Base-by-base conservation (phyloP, 2,329 filamentous ascomycete species). In the Rugonectria rugulosa region DNA sequence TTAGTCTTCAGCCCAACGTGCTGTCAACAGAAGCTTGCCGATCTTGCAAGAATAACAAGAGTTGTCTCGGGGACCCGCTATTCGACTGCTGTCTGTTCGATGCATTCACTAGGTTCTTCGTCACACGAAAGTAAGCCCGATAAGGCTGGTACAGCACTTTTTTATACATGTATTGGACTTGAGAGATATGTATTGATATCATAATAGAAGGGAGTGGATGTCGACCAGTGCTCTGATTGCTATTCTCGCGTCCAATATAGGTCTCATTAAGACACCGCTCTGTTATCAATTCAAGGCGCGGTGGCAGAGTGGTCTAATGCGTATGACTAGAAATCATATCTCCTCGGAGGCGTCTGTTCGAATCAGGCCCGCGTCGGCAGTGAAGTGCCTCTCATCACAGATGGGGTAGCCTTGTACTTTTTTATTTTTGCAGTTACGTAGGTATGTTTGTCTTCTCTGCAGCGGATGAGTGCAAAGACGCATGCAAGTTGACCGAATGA, bases 271-370 rank as follows among this genome's bases (percentile, higher is more conserved):
- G 3, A 14, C 11, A 4, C 10, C 9, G 10, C 17, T 21, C 5
- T 11, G 3, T 40, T 14, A 40, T 23, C 14, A 36, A 36, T 36
- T 40, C 19, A 40, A 24, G 37, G 37, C 37, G 37, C 24, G 37
- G 37, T 40, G 37, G 37, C 37, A 40, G 37, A 40, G 37, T 40
- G 37, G 37, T 40, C 37, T 40, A 40, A 40, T 40, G 37, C 37
- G 37, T 40, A 26, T 40, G 37, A 40, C 37, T 40, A 40, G 37
- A 40, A 40, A 40, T 40, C 37, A 40, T 40, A 40, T 40, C 37
- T 40, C 37, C 11, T 40, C 37, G 37, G 37, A 40, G 37, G 37
- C 37, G 37, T 40, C 37, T 40, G 37, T 40, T 40, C 37, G 37
- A 40, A 40, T 40, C 37, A 40, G 37, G 37, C 37, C 37, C 37